Percentiles rank a stretch among this genome's conserved stretches.
phyloP scores from a whole-genome alignment of 2,329 filamentous ascomycete genomes.

The Didymella lethalis region DNA sequence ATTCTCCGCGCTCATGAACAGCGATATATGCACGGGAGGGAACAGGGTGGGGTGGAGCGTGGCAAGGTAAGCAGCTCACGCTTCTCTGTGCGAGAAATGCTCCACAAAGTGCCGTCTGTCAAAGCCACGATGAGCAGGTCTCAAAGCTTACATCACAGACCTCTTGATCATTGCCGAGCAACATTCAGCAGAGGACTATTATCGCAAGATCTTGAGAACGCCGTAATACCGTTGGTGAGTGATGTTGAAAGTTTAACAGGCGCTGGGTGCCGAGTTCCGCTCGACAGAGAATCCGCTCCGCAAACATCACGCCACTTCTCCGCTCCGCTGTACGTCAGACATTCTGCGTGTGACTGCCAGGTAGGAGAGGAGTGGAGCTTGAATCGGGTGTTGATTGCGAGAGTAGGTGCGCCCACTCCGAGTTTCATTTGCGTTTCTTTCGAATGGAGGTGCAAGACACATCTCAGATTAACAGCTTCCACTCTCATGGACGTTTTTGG shows the following conservation, averaged over 20 bases:
- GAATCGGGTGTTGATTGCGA: neutral
- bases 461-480: neutral
- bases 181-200: neutral
- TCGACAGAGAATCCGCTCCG: conserved; percentile 8
- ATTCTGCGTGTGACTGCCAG: neutral
- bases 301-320: conserved; percentile 17
- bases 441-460: neutral
- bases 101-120: neutral
- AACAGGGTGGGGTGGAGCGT: conserved; percentile 9
- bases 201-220: neutral
- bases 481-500: neutral
- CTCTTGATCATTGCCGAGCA: neutral
- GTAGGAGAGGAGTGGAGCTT: conserved; percentile 7
- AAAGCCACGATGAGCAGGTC: too few species aligned
- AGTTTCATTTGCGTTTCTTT: neutral
- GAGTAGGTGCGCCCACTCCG: neutral
- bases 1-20: neutral
- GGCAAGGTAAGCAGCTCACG: neutral
- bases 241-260: neutral
- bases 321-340: conserved; percentile 4
- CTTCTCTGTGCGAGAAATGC: neutral
- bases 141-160: too few species aligned
- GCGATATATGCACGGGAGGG: neutral
- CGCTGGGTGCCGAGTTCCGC: conserved; percentile 8
- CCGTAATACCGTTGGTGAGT: neutral